Evolutionary conservation across 2,329 filamentous ascomycete species (phyloP), one percentile per base, ranked within the genome.

Genomic region (Dendrostoma leiphaemia): DNA sequence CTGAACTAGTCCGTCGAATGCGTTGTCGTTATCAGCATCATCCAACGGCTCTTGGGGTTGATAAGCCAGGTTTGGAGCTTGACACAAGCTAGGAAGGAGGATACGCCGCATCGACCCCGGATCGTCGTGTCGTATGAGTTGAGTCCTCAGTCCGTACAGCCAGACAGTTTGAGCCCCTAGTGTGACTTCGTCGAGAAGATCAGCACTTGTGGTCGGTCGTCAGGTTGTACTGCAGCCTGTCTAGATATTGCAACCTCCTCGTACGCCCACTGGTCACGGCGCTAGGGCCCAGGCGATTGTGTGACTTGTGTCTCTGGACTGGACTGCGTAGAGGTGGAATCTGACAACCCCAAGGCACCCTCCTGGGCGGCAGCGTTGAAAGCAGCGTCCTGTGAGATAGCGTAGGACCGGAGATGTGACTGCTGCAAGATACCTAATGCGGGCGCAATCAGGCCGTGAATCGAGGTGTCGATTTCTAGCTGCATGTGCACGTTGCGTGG

Each of bases 221-320:
- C 37, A 53, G 37, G 48, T 45, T 35, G 54, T 53, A 56, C 54
- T 41, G 45, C 54, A 53, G 50, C 54, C 44, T 46, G 41, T 21
- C 49, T 19, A 34, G 19, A 21, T 17, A 21, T 48, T n/a, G n/a
- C 34, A 19, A 8, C 17, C 7, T 19, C 35, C 32, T 21, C 17
- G 21, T 48, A 19, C 34, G n/a, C 24, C 26, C 15, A 21, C 34
- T 13, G 17, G 10, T 23, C 35, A 49, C 9, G 23, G 31, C 23
- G 26, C 41, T 45, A 45, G 24, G 29, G n/a, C 15, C 8, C 15
- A 31, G 35, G 35, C 6, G 12, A n/a, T n/a, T n/a, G n/a, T n/a
- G n/a, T n/a, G n/a, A n/a, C n/a, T n/a, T n/a, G n/a, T n/a, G 26
- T 12, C 12, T 41, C 26, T 32, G 4, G 17, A 28, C 31, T 38